Evolutionary conservation across 2,329 filamentous ascomycete genomes (phyloP).

Genomic region (Botrytis hyacinthi): DNA sequence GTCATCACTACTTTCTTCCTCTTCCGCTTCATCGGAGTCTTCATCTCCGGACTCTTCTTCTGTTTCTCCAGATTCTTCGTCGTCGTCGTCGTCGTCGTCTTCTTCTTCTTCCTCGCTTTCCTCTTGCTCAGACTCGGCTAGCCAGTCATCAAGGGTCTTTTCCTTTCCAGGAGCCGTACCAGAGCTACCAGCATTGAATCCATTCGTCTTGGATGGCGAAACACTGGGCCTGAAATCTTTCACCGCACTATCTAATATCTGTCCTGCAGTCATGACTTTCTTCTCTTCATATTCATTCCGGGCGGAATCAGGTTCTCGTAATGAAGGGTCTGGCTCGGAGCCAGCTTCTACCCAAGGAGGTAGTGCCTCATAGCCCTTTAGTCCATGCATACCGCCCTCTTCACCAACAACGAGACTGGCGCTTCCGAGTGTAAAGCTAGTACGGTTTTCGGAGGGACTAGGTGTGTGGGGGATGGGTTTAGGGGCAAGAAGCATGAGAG

Average conservation of each 20-base stretch:
- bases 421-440: conserved; percentile 76
- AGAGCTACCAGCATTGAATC: conserved; percentile 34
- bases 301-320: conserved; percentile 60
- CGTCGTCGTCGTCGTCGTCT: conserved; percentile 51
- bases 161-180: conserved; percentile 41
- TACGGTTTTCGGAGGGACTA: conserved; percentile 81
- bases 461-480: conserved; percentile 91
- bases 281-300: conserved; percentile 43
- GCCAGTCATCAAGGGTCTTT: conserved; percentile 91
- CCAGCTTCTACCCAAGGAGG: conserved; percentile 84
- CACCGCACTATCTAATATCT: conserved; percentile 60
- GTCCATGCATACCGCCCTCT: conserved; percentile 68
- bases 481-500: conserved; percentile 84
- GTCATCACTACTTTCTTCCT: conserved; percentile 38
- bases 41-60: conserved; percentile 29
- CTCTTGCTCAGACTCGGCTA: conserved; percentile 58
- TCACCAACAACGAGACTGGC: conserved; percentile 81
- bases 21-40: conserved; percentile 8
- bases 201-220: conserved; percentile 49
- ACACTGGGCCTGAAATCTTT: conserved; percentile 39
- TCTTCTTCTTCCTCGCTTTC: conserved; percentile 50
- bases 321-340: conserved; percentile 70
- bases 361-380: conserved; percentile 75
- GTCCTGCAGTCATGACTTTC: conserved; percentile 54
- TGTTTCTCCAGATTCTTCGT: conserved; percentile 38